Evolutionary conservation across 225 moss, liverwort and hornwort genomes (phyloP), one percentile per base, ranked within the genome.

Genomic region (Climacium dendroides): DNA sequence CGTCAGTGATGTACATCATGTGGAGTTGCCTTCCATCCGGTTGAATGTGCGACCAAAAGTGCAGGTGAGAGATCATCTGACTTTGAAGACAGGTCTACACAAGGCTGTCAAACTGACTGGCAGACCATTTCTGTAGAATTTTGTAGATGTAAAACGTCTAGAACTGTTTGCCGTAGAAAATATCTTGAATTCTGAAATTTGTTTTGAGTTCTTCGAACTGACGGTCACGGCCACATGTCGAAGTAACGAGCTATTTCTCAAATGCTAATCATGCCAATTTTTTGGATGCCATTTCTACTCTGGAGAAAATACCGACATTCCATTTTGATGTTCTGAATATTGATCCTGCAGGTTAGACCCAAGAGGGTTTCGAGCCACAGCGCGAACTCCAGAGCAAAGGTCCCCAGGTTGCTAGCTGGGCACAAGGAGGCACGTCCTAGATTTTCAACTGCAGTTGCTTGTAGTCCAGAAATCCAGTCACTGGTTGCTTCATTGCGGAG

Each of bases 371-470:
- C 70, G 45, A 63, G 63, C 19, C 80, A 71, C 58, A 79, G 37
- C 47, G 79, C 64, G 84, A 85, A 88, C 53, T 66, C 61, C 83
- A 91, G 79, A 77, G 89, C 88, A 15, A 92, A 92, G 66, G 62
- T 90, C 26, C 89, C 94, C 37, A 91, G 83, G 55, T 71, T 91
- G 47, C 39, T 90, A 52, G 83, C 85, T 45, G 64, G 90, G 43
- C 92, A 87, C 73, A 86, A 74, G 78, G 92, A 92, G 78, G 78
- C 91, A 35, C 93, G 92, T 26, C 85, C 93, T 57, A 89, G 93
- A 83, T 88, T 89, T 84, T 89, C 91, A 73, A 91, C 70, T 65
- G 92, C 88, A 71, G 87, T 85, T 77, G 89, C 88, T 74, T 91
- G 91, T 85, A 92, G 92, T 85, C 83, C 88, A 53, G 91, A 91